Evolutionary conservation across 1,284 basidiomycete species (phyloP), one percentile per base, ranked within the genome.

Genomic region (Testicularia cyperi): DNA sequence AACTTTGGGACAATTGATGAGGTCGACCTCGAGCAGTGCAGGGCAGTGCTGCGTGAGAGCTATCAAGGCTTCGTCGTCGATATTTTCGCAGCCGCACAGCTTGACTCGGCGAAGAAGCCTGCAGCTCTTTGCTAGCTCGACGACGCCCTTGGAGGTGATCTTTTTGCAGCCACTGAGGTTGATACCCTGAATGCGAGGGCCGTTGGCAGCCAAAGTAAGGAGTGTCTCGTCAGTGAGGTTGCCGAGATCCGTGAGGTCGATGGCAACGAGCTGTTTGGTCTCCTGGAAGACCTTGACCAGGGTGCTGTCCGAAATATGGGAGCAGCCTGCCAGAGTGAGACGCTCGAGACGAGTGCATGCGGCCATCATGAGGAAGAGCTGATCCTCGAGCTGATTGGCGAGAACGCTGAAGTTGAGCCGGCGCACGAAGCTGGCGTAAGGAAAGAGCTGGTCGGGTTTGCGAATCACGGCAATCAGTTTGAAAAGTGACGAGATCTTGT

Each of bases 11-110:
- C 92, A 92, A 56, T 85, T 82, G 68, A 90, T 87, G 58, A 98
- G 83, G 78, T 98, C 95, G 63, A 96, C 86, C 78, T 99, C 95
- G 42, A 98, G 83, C 15, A 99, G 82, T 26, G 92, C 82, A 1
- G 90, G 88, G 72, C 92, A 96, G 6, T 82, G 30, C 29, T 52
- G 35, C 4, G 69, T 57, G 18, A 76, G 43, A 4, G 65, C 58
- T 6, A 56, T 25, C 15, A 76, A 38, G 19, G 69, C 70, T 22
- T 54, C 48, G 33, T 70, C 68, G 37, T 58, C 65, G 8, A 76
- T 33, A 20, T 46, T 47, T 21, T 56, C 61, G 35, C 72, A 75
- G 14, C 56, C 55, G 41, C 61, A 70, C 21, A 75, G 58, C 53
- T 76, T 76, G 45, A 75, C 65, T 80, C 82, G 68, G 34, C 92